Conservation (phyloP, 345 rosid genomes). For the Salix purpurea region DNA sequence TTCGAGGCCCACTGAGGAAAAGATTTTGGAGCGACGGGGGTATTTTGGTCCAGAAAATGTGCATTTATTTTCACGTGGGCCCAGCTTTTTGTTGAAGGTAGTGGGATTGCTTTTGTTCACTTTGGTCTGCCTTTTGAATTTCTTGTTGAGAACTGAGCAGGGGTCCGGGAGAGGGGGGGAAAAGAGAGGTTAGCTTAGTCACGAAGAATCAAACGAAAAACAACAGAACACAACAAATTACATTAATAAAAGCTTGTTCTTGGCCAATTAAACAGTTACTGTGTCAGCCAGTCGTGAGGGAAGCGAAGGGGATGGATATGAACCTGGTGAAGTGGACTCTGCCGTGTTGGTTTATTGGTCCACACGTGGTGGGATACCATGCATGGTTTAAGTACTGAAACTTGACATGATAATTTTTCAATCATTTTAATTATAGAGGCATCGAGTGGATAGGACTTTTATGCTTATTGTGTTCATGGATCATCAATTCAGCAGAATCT, state of each 20-base stretch:
- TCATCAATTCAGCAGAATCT: not conserved
- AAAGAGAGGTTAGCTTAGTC: conserved; percentile 62
- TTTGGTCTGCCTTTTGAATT: not conserved
- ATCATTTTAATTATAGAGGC: not conserved
- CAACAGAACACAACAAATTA: conserved; percentile 18
- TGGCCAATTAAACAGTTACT: not conserved
- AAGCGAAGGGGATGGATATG: not conserved
- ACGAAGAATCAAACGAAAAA: conserved; percentile 57
- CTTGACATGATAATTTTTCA: not conserved
- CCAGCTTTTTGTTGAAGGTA: not conserved
- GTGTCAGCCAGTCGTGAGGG: conserved; percentile 18
- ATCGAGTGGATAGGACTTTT: not conserved
- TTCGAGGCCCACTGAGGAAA: conserved; percentile 29
- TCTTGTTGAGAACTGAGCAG: conserved; percentile 7
- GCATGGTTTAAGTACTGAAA: not conserved
- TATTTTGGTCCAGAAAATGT: conserved; percentile 1
- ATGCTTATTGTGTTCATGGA: not conserved
- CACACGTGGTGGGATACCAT: not conserved
- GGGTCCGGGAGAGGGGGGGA: conserved; percentile 18
- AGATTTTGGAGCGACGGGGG: conserved; percentile 17
- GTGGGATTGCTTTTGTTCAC: conserved; percentile 1
- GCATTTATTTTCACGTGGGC: not conserved
- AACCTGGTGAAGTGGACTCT: conserved; percentile 12
- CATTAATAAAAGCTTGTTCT: not conserved
- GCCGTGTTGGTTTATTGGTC: conserved; percentile 13